Evolutionary conservation across 495 filamentous ascomycete genomes (phyloP), one percentile per base, ranked within the genome.

Genomic region (Penicillium desertorum): DNA sequence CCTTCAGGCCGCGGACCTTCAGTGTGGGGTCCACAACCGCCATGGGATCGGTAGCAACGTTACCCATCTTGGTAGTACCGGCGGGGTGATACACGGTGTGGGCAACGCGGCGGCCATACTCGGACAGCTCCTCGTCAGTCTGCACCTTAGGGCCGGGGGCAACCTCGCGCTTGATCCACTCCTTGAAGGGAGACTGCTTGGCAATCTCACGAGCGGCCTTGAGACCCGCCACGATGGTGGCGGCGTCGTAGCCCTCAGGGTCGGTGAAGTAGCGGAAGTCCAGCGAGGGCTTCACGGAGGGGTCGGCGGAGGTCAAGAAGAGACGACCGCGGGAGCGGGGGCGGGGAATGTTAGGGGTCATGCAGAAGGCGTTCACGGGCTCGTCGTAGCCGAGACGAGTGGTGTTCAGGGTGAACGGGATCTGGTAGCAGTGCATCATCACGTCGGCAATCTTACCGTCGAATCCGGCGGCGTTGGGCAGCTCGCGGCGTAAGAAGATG

Each of bases 371-470:
- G 65, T 92, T 83, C 30, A 86, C 75, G 29, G 88, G 87, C 17
- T 75, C 77, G 63, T 88, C 81, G 62, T 92, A 92, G 44, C 89
- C 89, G 7, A 93, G 76, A n/a, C 89, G 80, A 5, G 73, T 69
- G 48, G 83, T 88, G 76, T 88, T 88, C 56, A 88, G 79, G 41
- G 83, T 86, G 72, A 91, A 91, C 32, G 88, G 89, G 54, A 91
- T 91, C 71, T 94, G 90, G 72, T 92, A 92, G 79, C 89, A 92
- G 73, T 94, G 90, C 88, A 92, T 91, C 89, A 92, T 92, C 54
- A 94, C 71, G 64, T 94, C 89, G 54, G 86, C 86, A 37, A 85
- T 83, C 43, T 85, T 81, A 59, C 85, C 86, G 60, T 90, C 88
- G 10, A 76, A 74, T 11, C 81, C 82, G 10, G 83, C 83, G 10